These are phyloP conservation scores for Tetrahymena elliotti DNA, from an alignment of 73 alveolate genomes.

Conservation along the genomic window DNA sequence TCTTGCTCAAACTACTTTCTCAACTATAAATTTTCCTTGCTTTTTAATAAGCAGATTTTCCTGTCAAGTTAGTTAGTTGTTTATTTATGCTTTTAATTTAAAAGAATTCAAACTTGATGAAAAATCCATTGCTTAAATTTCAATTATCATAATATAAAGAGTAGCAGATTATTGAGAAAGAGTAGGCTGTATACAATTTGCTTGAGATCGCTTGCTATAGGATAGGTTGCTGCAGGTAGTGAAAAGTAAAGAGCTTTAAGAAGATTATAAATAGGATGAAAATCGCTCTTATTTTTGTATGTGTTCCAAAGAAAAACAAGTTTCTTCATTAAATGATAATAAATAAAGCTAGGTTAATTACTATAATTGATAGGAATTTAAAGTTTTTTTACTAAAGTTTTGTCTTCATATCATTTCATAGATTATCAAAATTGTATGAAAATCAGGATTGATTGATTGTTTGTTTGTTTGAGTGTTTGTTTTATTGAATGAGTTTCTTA, in stretches of 20 bases:
- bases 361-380: neutral
- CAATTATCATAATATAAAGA: neutral
- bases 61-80: too few species aligned
- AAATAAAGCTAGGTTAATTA: neutral
- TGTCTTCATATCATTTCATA: neutral
- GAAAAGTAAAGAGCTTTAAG: neutral
- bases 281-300: neutral
- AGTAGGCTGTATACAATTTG: too few species aligned
- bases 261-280: neutral
- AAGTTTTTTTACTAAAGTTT: neutral
- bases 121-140: neutral
- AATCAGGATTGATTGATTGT: neutral
- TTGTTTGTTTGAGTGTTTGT: neutral
- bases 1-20: neutral
- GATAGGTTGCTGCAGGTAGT: too few species aligned
- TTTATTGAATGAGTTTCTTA: neutral
- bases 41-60: neutral
- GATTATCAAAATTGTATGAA: neutral
- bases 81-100: neutral
- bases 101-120: neutral
- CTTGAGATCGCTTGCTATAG: too few species aligned
- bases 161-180: neutral
- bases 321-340: neutral
- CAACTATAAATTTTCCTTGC: neutral
- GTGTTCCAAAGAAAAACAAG: neutral